phyloP scores from a whole-genome alignment of 2,329 filamentous ascomycete species.

The Coniochaeta sp. region DNA sequence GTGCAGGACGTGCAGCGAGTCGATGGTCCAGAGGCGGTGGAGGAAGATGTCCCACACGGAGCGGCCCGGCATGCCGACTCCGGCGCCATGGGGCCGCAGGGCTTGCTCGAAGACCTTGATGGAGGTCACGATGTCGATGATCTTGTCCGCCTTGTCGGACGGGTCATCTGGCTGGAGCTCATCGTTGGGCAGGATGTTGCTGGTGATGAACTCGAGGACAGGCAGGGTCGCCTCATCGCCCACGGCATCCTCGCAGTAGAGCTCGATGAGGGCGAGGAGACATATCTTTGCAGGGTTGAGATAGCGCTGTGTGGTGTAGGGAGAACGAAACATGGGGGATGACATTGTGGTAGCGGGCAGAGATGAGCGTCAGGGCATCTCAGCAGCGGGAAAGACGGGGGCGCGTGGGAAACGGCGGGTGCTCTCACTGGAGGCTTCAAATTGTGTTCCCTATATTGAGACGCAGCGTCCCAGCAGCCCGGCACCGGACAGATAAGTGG shows the following conservation, averaged over 20 bases:
- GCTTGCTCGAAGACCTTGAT: conserved; percentile 53
- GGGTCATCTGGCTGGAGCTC: conserved; percentile 17
- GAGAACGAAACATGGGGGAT: conserved; percentile 4
- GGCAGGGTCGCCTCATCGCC: conserved; percentile 31
- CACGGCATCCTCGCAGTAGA: conserved; percentile 65
- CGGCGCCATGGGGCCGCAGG: conserved; percentile 42
- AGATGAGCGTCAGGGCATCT: too few relatives aligned
- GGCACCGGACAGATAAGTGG: too few relatives aligned
- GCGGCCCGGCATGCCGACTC: conserved; percentile 59
- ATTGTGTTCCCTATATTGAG: too few relatives aligned
- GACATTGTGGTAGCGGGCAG: background rate
- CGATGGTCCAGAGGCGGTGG: conserved; percentile 72
- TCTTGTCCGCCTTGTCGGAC: conserved; percentile 42
- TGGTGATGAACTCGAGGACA: conserved; percentile 31
- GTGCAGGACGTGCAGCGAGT: conserved; percentile 75
- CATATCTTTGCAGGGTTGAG: conserved; percentile 85
- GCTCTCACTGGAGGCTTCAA: too few relatives aligned
- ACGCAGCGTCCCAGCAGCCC: too few relatives aligned
- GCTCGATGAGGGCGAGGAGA: conserved; percentile 69
- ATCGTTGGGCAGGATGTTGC: conserved; percentile 35
- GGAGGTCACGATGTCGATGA: conserved; percentile 43
- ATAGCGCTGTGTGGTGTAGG: conserved; percentile 44
- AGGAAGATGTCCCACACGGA: conserved; percentile 87
- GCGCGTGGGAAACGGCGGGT: too few relatives aligned
- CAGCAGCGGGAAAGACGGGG: too few relatives aligned